Conservation (phyloP, 1,284 basidiomycete genomes). For the Takashimella tepidaria region DNA sequence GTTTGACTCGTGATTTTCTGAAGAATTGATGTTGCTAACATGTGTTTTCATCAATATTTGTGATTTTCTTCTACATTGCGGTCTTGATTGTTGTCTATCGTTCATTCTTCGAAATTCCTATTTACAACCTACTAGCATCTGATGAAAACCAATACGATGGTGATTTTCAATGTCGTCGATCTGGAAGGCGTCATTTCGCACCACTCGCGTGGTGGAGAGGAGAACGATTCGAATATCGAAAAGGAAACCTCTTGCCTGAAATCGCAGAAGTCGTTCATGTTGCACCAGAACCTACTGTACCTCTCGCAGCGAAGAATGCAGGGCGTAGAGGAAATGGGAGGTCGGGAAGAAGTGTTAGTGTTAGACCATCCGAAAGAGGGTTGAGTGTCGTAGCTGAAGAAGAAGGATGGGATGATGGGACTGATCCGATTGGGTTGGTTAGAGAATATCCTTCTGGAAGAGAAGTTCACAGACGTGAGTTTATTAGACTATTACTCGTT, state of each 20-base stretch:
- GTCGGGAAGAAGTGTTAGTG: slow-evolving; percentile 38
- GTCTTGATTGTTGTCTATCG: too few species aligned
- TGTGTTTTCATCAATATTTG: too few species aligned
- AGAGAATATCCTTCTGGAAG: slow-evolving; percentile 60
- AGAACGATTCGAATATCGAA: slow-evolving; percentile 77
- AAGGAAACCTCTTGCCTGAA: slow-evolving; percentile 60
- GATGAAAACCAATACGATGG: slow-evolving; percentile 49
- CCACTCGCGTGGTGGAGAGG: slow-evolving; percentile 93
- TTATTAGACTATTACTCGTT: too few species aligned
- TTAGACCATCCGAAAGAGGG: slow-evolving; percentile 5
- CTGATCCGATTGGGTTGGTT: slow-evolving; percentile 63
- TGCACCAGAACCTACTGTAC: slow-evolving; percentile 60
- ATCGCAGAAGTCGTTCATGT: slow-evolving; percentile 69
- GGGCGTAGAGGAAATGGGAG: slow-evolving; percentile 45
- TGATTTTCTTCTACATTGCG: too few species aligned
- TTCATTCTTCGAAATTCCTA: too few species aligned
- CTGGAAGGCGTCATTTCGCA: slow-evolving; percentile 62
- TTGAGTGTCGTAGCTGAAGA: slow-evolving; percentile 50
- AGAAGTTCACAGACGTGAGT: slow-evolving; percentile 67
- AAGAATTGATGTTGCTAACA: too few species aligned
- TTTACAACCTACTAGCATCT: not conserved
- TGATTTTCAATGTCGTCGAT: slow-evolving; percentile 58
- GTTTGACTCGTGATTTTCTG: too few species aligned
- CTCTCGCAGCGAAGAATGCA: slow-evolving; percentile 52
- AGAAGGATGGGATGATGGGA: slow-evolving; percentile 78